Evolutionary conservation across 768 basidiomycete species (phyloP).

Genomic region (Boletus tomentosulus): DNA sequence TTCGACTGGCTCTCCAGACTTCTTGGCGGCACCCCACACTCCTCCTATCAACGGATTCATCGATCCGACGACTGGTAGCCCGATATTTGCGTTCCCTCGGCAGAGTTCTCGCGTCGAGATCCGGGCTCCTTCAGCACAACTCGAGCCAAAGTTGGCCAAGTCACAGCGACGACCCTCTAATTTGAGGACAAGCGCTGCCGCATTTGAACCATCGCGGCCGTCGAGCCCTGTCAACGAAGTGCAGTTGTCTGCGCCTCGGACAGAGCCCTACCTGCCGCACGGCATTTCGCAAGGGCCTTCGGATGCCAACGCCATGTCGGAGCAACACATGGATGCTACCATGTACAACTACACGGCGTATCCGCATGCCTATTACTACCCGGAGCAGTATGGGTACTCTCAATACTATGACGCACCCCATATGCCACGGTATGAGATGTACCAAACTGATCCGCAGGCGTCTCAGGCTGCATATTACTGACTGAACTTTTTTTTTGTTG

Average conservation of each 20-base stretch:
- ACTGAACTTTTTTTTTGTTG: conserved; percentile 14
- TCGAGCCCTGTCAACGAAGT: conserved; percentile 22
- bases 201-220: conserved; percentile 45
- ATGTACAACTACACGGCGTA: conserved; percentile 60
- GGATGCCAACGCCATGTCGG: conserved; percentile 14
- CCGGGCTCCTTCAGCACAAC: conserved; percentile 48
- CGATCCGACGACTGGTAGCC: conserved; percentile 60
- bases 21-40: conserved; percentile 53
- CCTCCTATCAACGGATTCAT: conserved; percentile 62
- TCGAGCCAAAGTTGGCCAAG: conserved; percentile 23
- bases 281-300: conserved; percentile 10
- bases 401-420: conserved; percentile 69
- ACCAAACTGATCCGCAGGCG: conserved; percentile 47
- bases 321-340: conserved; percentile 30
- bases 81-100: conserved; percentile 73
- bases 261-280: conserved; percentile 15
- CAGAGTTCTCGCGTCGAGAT: conserved; percentile 72
- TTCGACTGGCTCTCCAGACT: conserved; percentile 59
- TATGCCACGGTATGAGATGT: conserved; percentile 63
- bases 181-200: conserved; percentile 48
- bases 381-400: conserved; percentile 62
- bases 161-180: conserved; percentile 32
- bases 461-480: conserved; percentile 62
- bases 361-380: conserved; percentile 62
- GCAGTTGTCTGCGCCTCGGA: conserved; percentile 3